Evolutionary conservation across 371 early-diverging fungal species (phyloP).

Genomic region (Apophysomyces ossiformis): DNA sequence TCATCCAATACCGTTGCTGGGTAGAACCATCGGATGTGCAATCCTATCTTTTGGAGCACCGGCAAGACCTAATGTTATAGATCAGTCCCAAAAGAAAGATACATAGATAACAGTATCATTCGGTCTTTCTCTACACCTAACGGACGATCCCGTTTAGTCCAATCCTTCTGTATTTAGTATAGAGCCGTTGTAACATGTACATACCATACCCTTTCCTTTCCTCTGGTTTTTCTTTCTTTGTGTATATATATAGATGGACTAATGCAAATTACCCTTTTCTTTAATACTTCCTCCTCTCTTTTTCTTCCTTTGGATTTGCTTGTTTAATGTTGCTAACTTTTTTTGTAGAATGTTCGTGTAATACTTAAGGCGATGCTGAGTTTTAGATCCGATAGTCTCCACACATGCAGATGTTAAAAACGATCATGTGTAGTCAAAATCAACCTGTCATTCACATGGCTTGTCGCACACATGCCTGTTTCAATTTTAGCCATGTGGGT

Average conservation of each 20-base stretch:
- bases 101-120: no score
- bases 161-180: constrained; percentile 4
- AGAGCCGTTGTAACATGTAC: not conserved
- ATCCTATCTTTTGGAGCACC: constrained; percentile 24
- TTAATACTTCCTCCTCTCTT: not conserved
- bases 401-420: not conserved
- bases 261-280: not conserved
- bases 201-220: not conserved
- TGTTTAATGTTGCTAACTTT: not conserved
- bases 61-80: constrained; percentile 34
- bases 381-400: not conserved
- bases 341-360: not conserved
- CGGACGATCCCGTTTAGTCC: not conserved
- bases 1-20: constrained; percentile 33
- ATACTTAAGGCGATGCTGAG: not conserved
- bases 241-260: not conserved
- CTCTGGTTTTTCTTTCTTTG: no score
- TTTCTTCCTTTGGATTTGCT: not conserved
- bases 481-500: not conserved
- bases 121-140: no score
- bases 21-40: constrained; percentile 30
- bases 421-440: not conserved
- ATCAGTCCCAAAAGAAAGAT: not conserved
- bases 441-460: constrained; percentile 11
- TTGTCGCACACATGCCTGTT: constrained; percentile 1